These are phyloP conservation scores for Suhomyces emberorum DNA, from an alignment of 805 yeast species.

Conservation along the genomic window DNA sequence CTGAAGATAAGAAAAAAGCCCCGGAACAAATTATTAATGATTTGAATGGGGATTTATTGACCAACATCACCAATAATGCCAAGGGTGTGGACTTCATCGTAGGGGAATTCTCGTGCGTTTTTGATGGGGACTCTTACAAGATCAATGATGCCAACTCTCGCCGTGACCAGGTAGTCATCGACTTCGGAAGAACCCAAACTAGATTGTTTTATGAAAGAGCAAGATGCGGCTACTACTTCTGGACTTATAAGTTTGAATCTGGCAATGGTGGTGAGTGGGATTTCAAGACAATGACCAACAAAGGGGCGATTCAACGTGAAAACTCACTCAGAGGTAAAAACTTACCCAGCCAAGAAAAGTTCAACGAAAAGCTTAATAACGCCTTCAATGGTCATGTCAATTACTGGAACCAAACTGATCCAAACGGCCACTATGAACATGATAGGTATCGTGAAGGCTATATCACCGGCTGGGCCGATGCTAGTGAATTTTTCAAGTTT, in stretches of 20 bases:
- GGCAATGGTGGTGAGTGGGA: slow-evolving; percentile 99
- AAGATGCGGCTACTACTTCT: slow-evolving; percentile 73
- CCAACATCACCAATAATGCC: slow-evolving; percentile 43
- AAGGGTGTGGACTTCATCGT: slow-evolving; percentile 65
- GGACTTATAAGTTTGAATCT: slow-evolving; percentile 84
- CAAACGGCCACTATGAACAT: slow-evolving; percentile 67
- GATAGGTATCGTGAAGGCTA: slow-evolving; percentile 81
- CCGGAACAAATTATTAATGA: slow-evolving; percentile 64
- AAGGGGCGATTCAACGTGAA: slow-evolving; percentile 43
- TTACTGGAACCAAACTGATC: slow-evolving; percentile 66
- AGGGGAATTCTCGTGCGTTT: slow-evolving; percentile 89
- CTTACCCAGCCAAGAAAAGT: slow-evolving; percentile 39
- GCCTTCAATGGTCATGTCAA: slow-evolving; percentile 47
- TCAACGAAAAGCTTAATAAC: slow-evolving; percentile 37
- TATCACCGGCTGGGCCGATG: slow-evolving; percentile 70
- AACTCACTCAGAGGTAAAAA: slow-evolving; percentile 18
- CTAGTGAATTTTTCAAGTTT: slow-evolving; percentile 62
- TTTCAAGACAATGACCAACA: slow-evolving; percentile 67
- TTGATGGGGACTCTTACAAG: slow-evolving; percentile 75
- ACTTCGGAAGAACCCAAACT: slow-evolving; percentile 60
- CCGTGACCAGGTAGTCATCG: slow-evolving; percentile 53
- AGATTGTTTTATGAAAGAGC: slow-evolving; percentile 51
- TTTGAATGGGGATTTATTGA: slow-evolving; percentile 47
- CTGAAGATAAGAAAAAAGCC: slow-evolving; percentile 60
- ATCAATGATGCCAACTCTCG: slow-evolving; percentile 37